Conservation (phyloP, 169 alveolate species). For the Plasmodium billcollinsi region DNA sequence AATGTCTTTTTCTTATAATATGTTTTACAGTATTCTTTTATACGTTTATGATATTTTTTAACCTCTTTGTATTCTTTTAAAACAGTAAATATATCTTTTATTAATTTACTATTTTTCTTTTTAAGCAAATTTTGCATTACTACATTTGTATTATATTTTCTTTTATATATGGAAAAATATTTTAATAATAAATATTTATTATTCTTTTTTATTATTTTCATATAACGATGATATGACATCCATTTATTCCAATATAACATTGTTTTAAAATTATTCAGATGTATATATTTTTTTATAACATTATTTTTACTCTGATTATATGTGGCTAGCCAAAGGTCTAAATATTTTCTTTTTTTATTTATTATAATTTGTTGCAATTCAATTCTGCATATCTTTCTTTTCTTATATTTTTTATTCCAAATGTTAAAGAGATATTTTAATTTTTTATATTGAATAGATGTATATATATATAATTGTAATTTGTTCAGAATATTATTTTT, state of each 20-base stretch:
- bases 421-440: conserved; percentile 2
- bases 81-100: conserved; percentile 3
- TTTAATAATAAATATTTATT: background rate
- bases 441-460: conserved; percentile 23
- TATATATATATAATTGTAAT: conserved; percentile 36
- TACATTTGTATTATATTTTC: background rate
- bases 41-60: conserved; percentile 8
- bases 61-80: conserved; percentile 4
- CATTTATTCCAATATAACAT: conserved; percentile 6
- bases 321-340: conserved; percentile 17
- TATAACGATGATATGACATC: conserved; percentile 28
- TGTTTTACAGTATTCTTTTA: conserved; percentile 7
- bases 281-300: conserved; percentile 10
- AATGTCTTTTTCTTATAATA: conserved; percentile 7
- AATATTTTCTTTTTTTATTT: conserved; percentile 7
- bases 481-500: conserved; percentile 12
- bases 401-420: conserved; percentile 14
- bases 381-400: conserved; percentile 13
- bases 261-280: conserved; percentile 1
- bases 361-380: background rate
- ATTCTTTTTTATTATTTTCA: conserved; percentile 22
- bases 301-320: background rate
- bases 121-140: background rate
- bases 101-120: background rate
- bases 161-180: conserved; percentile 16